Evolutionary conservation across 306 rosid genomes (phyloP).

Genomic region (Lupinus albus): DNA sequence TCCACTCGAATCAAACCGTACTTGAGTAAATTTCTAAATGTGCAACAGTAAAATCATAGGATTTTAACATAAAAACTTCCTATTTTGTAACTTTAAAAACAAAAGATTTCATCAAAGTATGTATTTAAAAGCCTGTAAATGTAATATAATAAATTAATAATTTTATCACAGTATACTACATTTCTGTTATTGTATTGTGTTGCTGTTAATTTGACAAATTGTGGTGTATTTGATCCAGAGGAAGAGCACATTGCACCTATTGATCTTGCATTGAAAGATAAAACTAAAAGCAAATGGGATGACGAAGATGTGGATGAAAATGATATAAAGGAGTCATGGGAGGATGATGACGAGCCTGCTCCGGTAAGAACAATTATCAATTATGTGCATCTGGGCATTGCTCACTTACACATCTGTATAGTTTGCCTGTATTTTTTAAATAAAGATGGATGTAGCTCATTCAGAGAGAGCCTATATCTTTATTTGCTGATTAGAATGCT

Average conservation of each 20-base stretch:
- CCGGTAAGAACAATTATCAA: constrained; percentile 51
- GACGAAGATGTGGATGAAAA: constrained; percentile 88
- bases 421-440: not conserved
- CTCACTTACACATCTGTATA: not conserved
- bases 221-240: constrained; percentile 53
- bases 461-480: not conserved
- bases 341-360: constrained; percentile 84
- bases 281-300: constrained; percentile 71
- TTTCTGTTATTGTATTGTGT: constrained; percentile 20
- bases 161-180: not conserved
- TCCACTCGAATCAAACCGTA: not conserved
- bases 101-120: not conserved
- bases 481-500: constrained; percentile 4
- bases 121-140: not conserved
- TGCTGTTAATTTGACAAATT: constrained; percentile 27
- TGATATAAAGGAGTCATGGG: constrained; percentile 94
- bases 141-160: constrained; percentile 3
- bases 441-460: not conserved
- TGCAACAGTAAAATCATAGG: not conserved
- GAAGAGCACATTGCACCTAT: constrained; percentile 54
- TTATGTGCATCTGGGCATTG: not conserved
- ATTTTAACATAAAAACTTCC: not conserved
- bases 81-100: not conserved
- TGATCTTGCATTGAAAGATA: constrained; percentile 50
- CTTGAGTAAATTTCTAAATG: not conserved